Evolutionary conservation across 176 grass and related monocot species (phyloP).

Genomic region (Neostapfia colusana): DNA sequence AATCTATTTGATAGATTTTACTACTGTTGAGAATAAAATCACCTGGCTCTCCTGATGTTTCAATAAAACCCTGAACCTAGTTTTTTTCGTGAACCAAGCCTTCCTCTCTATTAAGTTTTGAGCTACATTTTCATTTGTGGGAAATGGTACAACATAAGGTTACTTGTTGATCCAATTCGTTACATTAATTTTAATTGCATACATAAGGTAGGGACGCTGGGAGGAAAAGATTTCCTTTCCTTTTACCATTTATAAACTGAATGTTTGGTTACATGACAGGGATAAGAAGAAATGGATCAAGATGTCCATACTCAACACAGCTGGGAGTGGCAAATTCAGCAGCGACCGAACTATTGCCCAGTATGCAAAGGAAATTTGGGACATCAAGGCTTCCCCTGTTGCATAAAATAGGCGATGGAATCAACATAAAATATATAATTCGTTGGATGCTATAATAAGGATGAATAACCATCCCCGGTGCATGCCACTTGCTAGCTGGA

Average conservation of each 20-base stretch:
- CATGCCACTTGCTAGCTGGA: conserved; percentile 29
- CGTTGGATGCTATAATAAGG: conserved; percentile 31
- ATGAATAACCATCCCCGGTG: conserved; percentile 38
- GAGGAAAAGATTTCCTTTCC: not conserved
- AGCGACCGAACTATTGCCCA: conserved; percentile 91
- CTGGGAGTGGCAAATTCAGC: conserved; percentile 95
- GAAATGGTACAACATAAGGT: not conserved
- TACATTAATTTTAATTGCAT: not conserved
- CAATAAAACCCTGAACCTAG: not conserved
- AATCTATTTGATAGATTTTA: not conserved
- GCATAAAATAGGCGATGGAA: conserved; percentile 21
- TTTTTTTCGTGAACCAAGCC: not conserved
- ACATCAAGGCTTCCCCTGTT: conserved; percentile 66
- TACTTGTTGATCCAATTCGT: not conserved
- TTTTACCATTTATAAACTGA: conserved; percentile 1
- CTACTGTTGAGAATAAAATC: conserved; percentile 4
- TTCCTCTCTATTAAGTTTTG: not conserved
- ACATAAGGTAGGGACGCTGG: not conserved
- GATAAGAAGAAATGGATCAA: conserved; percentile 86
- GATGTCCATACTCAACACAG: conserved; percentile 97
- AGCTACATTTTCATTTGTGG: not conserved
- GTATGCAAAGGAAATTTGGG: conserved; percentile 95
- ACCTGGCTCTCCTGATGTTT: not conserved
- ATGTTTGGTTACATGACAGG: conserved; percentile 47
- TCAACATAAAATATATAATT: not conserved